Evolutionary conservation across 228 moss, liverwort and hornwort genomes (phyloP), one percentile per base, ranked within the genome.

Genomic region (Sphagnum magellanicum): DNA sequence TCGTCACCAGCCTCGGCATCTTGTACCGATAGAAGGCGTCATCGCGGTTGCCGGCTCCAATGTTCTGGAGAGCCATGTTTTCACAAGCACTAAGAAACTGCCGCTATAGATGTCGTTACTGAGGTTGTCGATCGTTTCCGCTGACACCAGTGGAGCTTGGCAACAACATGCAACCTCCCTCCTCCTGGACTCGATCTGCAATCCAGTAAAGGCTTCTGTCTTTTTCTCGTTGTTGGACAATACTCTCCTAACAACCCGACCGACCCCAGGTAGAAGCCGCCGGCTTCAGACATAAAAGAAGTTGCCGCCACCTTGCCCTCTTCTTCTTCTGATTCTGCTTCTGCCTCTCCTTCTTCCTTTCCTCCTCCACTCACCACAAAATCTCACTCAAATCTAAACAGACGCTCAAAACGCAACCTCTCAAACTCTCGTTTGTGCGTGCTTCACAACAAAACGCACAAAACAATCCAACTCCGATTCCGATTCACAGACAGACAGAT

Each of bases 201-300:
- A 32, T 32, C 32, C 32, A 32, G 32, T 32, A 32, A 32, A 70
- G 16, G 53, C 80, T 89, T 86, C 50, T 85, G 86, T 83, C 89
- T 76, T 78, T 86, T 83, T 72, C 89, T 83, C 16, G 83, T 83
- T 71, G 89, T 86, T 74, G 89, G 89, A 86, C 83, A 89, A 70
- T 89, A 89, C 83, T 89, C 89, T 83, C 89, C 89, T 71, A 89
- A 85, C 81, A 89, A 82, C 89, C 89, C 89, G 77, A 86, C 89
- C 86, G 89, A 89, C 89, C 89, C 89, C 89, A 89, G 83, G 81
- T 86, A 89, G 83, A 85, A 85, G 81, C 86, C 86, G 83, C 80
- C 85, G 85, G 86, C 81, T 85, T 89, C 85, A 89, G 89, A 89
- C 89, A 89, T 89, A 89, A 86, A 86, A 89, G 86, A 89, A 81